phyloP scores from a whole-genome alignment of 2,329 filamentous ascomycete species.

The Penicillium rolfsii region DNA sequence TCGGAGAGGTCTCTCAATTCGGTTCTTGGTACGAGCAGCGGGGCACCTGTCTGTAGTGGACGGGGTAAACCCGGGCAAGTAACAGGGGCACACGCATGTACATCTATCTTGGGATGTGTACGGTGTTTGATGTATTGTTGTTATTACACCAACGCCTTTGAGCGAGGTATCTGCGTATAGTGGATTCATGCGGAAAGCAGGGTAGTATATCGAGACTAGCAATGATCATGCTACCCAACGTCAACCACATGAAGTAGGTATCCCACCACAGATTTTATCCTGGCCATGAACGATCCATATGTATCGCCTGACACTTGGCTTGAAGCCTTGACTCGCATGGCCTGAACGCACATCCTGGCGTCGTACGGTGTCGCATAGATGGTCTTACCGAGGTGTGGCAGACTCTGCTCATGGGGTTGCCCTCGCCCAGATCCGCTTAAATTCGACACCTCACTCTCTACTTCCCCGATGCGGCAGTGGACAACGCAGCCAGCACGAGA shows the following conservation, averaged over 20 bases:
- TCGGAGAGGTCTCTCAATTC: background rate
- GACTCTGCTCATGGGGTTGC: background rate
- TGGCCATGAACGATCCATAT: no score
- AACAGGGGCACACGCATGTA: background rate
- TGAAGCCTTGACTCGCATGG: background rate
- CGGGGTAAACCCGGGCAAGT: background rate
- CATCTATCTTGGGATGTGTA: no score
- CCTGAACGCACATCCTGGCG: background rate
- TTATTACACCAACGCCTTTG: background rate
- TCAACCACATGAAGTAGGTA: background rate
- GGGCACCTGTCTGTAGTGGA: background rate
- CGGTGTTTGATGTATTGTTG: no score
- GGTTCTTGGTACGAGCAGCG: conserved; percentile 1
- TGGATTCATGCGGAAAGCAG: no score
- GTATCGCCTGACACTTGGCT: conserved; percentile 8
- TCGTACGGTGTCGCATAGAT: conserved; percentile 11
- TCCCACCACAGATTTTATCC: background rate
- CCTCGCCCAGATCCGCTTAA: background rate
- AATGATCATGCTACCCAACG: background rate
- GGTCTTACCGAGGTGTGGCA: conserved; percentile 1
- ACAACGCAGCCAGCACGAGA: conserved; percentile 1
- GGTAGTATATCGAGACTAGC: background rate
- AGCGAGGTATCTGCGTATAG: background rate
- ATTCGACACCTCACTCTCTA: background rate
- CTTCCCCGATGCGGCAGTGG: conserved; percentile 12